Evolutionary conservation across 495 filamentous ascomycete species (phyloP), one percentile per base, ranked within the genome.

Genomic region (Lasiosphaeria hispida): DNA sequence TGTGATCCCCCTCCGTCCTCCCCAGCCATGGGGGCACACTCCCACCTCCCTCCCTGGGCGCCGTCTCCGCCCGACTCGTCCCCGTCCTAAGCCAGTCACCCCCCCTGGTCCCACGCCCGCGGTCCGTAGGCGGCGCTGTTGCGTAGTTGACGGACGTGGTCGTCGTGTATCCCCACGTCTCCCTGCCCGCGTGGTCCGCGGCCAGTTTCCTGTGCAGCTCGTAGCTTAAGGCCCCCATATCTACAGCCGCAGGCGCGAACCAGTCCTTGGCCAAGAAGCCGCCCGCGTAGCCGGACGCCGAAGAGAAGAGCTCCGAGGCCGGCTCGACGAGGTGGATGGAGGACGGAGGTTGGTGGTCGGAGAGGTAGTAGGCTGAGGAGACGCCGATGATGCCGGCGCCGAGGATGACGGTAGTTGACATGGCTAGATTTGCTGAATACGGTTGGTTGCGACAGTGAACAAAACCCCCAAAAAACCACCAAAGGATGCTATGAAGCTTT

Each of bases 231-330:
- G 73, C 76, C 15, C 85, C 89, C 0, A 92, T 75, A 0, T 77
- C 69, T 0, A 80, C 77, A 0, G 85, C 62, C 1, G 80, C 65
- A 1, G 78, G 68, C 1, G 68, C 71, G 61, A 87, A 88, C 87
- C 88, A 94, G 62, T 92, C 87, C 50, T 78, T 78, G 1, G 89
- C 88, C 5, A 92, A 69, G 63, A 92, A 93, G 0, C 89, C 90
- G 5, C 79, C 88, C 1, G 87, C 88, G 55, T 81, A 84, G 14
- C 89, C 87, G 4, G 88, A 91, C 2, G 89, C 87, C 15, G 82
- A 84, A 17, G 83, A 79, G 71, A 92, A 91, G 30, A 91, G 80
- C 33, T 81, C 68, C 0, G 79, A 71, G 0, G 84, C 83, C 13
- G 84, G 71, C 55, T 92, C 90, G 49, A 92, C 68, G 38, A 92